These are phyloP conservation scores for Podospora comata DNA, from an alignment of 495 filamentous ascomycete species.

Conservation along the genomic window DNA sequence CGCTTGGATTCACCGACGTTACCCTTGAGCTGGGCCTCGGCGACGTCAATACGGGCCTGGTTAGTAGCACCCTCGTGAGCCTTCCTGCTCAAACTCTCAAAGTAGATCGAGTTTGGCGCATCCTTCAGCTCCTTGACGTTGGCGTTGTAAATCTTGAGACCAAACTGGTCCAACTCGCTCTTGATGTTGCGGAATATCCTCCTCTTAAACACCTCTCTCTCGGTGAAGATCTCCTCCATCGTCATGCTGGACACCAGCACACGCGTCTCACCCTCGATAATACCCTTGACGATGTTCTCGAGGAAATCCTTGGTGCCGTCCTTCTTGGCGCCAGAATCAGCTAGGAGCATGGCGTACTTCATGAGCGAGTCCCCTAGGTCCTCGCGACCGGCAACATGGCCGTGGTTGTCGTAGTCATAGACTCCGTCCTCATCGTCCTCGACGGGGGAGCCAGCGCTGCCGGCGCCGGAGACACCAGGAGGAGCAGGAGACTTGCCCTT, in stretches of 20 bases:
- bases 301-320: slow-evolving; percentile 58
- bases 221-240: slow-evolving; percentile 83
- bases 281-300: slow-evolving; percentile 81
- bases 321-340: slow-evolving; percentile 49
- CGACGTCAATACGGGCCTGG: slow-evolving; percentile 73
- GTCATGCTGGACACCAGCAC: slow-evolving; percentile 76
- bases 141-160: slow-evolving; percentile 69
- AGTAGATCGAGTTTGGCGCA: slow-evolving; percentile 71
- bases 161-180: slow-evolving; percentile 69
- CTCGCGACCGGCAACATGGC: slow-evolving; percentile 30
- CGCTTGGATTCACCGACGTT: slow-evolving; percentile 78
- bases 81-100: slow-evolving; percentile 72
- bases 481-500: slow-evolving; percentile 5
- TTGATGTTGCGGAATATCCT: slow-evolving; percentile 77
- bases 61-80: slow-evolving; percentile 80
- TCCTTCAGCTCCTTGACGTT: slow-evolving; percentile 83
- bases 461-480: slow-evolving; percentile 4
- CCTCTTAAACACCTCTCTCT: slow-evolving; percentile 74
- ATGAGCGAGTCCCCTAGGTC: slow-evolving; percentile 55
- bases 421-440: neutral
- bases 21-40: slow-evolving; percentile 72
- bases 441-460: slow-evolving; percentile 25
- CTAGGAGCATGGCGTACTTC: slow-evolving; percentile 75
- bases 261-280: slow-evolving; percentile 82
- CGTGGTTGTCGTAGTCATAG: slow-evolving; percentile 14